phyloP scores from a whole-genome alignment of 331 rosid species.

The Rosa hybrid region DNA sequence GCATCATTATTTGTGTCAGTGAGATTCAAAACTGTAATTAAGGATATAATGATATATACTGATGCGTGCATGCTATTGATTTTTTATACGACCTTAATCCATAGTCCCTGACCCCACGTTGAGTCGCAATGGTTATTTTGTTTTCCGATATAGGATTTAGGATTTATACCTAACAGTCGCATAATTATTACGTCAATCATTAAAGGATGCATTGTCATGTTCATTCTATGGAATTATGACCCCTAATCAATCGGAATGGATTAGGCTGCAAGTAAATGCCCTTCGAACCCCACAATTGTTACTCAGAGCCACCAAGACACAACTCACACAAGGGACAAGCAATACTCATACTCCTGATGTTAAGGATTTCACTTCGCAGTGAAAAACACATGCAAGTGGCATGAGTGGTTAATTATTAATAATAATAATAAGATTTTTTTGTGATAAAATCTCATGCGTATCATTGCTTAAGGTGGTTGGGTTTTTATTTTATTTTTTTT shows the following conservation, averaged over 20 bases:
- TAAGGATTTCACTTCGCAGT: not conserved
- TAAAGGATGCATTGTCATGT: not conserved
- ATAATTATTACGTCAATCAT: not conserved
- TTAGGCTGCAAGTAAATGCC: not conserved
- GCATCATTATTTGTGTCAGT: not conserved
- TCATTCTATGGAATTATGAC: not conserved
- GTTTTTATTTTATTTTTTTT: no score
- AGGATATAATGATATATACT: not conserved
- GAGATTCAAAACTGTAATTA: conserved; percentile 8
- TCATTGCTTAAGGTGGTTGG: no score
- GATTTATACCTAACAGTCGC: not conserved
- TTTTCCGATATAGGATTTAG: not conserved
- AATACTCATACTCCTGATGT: no score
- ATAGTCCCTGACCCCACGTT: not conserved
- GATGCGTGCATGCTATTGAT: not conserved
- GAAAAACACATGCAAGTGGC: not conserved
- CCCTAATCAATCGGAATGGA: not conserved
- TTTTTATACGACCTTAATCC: not conserved
- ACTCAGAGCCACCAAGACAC: no score
- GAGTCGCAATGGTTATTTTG: not conserved
- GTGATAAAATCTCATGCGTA: no score
- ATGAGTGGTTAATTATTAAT: not conserved
- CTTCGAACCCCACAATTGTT: no score
- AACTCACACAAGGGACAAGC: no score
- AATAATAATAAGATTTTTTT: no score